A percentile compares a stretch with the other conserved stretches of the same genome.
These are phyloP conservation scores for Yarrowia galli DNA, from an alignment of 1,139 yeast species.

Conservation along the genomic window DNA sequence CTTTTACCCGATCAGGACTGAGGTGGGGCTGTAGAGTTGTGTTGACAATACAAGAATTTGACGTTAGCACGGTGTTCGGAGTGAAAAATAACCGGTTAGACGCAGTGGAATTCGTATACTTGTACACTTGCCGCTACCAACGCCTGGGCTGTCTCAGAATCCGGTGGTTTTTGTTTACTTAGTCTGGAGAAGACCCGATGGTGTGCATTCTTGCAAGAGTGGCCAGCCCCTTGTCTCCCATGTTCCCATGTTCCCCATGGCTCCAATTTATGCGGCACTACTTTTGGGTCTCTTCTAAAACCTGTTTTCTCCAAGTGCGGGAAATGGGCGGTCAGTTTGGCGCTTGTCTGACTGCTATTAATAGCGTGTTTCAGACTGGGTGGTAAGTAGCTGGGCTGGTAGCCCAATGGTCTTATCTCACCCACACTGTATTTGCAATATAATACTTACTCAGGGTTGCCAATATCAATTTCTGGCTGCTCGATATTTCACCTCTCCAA, in stretches of 20 bases:
- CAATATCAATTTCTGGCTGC: too few species aligned
- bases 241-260: neutral
- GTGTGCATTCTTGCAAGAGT: neutral
- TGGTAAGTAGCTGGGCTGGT: too few species aligned
- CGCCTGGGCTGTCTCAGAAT: neutral
- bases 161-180: neutral
- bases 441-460: too few species aligned
- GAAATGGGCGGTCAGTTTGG: neutral
- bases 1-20: neutral
- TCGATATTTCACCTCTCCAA: too few species aligned
- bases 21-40: constrained; percentile 14
- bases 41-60: neutral
- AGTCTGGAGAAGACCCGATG: neutral
- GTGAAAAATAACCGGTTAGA: neutral
- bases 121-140: neutral
- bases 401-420: too few species aligned
- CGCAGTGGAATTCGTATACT: neutral
- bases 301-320: neutral
- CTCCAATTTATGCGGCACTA: neutral
- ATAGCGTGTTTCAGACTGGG: neutral
- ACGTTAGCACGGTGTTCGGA: too few species aligned
- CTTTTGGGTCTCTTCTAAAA: neutral
- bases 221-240: neutral
- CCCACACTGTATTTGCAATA: too few species aligned
- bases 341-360: neutral